A percentile compares a stretch with the other conserved stretches of the same genome.
These are phyloP conservation scores for Russula abietina DNA, from an alignment of 768 basidiomycete genomes.

Conservation along the genomic window DNA sequence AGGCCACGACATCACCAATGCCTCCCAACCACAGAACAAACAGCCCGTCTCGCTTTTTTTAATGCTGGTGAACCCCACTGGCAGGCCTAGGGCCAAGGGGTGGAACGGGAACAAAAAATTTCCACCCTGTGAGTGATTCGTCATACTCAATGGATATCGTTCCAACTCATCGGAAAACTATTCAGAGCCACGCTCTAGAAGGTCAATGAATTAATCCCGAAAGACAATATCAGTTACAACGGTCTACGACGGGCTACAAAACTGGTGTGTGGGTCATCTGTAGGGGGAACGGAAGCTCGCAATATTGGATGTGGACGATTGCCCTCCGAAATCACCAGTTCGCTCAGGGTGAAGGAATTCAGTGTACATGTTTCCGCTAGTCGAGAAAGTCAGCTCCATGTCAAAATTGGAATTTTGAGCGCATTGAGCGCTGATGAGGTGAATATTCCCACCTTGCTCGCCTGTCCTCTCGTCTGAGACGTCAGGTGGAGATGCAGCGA, in stretches of 20 bases:
- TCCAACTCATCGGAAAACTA: no score
- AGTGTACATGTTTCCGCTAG: no score
- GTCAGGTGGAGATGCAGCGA: background rate
- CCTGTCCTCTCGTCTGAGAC: background rate
- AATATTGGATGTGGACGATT: background rate
- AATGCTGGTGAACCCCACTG: background rate
- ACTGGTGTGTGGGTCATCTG: background rate
- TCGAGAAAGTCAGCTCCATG: background rate
- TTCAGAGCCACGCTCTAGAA: no score
- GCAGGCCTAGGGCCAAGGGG: background rate
- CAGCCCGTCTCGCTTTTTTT: background rate
- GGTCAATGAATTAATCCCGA: no score
- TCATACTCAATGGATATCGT: no score
- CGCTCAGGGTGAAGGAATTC: background rate
- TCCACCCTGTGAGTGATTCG: background rate
- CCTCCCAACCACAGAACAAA: background rate
- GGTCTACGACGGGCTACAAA: background rate
- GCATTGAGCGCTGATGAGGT: background rate
- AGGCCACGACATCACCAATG: background rate
- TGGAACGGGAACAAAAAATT: background rate
- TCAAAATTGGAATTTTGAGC: background rate
- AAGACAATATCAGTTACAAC: no score
- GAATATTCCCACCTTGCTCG: background rate
- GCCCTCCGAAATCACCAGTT: background rate
- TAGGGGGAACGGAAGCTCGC: background rate